Percentiles rank a stretch among this genome's conserved stretches.
Evolutionary conservation across 768 basidiomycete species (phyloP).

Genomic region (Trametes cubensis): DNA sequence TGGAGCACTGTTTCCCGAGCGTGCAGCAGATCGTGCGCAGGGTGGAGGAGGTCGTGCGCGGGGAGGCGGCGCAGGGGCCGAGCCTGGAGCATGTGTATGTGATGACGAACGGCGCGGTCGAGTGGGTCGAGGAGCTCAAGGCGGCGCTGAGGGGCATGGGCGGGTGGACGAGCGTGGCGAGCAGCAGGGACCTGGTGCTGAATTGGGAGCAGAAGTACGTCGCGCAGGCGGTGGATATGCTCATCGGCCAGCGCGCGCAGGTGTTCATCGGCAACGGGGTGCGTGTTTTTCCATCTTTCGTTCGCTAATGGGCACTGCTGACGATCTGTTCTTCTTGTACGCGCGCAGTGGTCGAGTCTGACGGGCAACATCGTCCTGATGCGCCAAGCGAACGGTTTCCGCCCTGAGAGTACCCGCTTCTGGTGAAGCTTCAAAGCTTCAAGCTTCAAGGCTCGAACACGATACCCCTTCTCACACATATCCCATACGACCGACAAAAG

Average conservation of each 20-base stretch:
- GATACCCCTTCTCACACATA: not conserved
- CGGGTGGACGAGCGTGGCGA: conserved; percentile 51
- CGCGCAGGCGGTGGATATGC: conserved; percentile 66
- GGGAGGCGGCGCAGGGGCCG: conserved; percentile 19
- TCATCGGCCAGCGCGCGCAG: conserved; percentile 63
- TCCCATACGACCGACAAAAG: no score
- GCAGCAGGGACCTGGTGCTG: conserved; percentile 57
- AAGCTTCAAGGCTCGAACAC: no score
- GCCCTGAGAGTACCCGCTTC: conserved; percentile 43
- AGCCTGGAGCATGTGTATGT: conserved; percentile 57
- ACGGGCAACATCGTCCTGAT: conserved; percentile 52
- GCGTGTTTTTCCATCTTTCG: no score
- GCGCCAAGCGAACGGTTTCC: conserved; percentile 40
- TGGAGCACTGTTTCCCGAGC: conserved; percentile 56
- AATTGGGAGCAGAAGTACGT: conserved; percentile 59
- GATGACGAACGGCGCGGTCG: conserved; percentile 61
- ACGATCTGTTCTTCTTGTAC: not conserved
- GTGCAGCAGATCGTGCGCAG: conserved; percentile 50
- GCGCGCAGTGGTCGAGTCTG: conserved; percentile 49
- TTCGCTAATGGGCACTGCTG: no score
- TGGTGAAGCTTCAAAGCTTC: conserved; percentile 23
- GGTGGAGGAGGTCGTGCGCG: conserved; percentile 35
- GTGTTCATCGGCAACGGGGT: conserved; percentile 75
- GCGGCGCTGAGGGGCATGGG: conserved; percentile 40
- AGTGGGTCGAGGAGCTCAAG: conserved; percentile 53